phyloP scores from a whole-genome alignment of 345 rosid genomes.

The Dovyalis caffra region DNA sequence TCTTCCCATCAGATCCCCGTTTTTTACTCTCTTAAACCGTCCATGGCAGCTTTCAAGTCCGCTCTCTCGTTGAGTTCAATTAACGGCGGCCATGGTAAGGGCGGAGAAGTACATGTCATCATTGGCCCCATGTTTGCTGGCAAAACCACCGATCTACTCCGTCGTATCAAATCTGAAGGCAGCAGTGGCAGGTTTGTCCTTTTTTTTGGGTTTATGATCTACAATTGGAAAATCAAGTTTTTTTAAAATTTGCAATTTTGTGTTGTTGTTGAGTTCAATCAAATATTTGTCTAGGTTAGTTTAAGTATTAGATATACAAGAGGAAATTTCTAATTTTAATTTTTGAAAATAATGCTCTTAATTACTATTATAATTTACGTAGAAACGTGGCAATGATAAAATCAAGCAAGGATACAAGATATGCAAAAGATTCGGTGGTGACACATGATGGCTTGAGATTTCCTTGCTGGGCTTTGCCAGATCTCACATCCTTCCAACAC shows the following conservation, averaged over 20 bases:
- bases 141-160: slow-evolving; percentile 89
- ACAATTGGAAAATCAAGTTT: too few relatives aligned
- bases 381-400: slow-evolving; percentile 78
- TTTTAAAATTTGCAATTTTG: neutral
- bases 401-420: slow-evolving; percentile 75
- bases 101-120: slow-evolving; percentile 82
- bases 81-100: slow-evolving; percentile 7
- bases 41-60: slow-evolving; percentile 47
- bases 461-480: slow-evolving; percentile 78
- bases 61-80: slow-evolving; percentile 20
- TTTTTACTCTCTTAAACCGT: neutral
- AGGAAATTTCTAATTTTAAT: neutral
- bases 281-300: too few relatives aligned
- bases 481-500: slow-evolving; percentile 56
- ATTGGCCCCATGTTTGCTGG: slow-evolving; percentile 94
- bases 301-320: neutral
- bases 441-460: slow-evolving; percentile 78
- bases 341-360: neutral
- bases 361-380: neutral
- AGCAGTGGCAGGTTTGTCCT: slow-evolving; percentile 52
- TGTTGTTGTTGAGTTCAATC: neutral
- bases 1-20: neutral
- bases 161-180: slow-evolving; percentile 67
- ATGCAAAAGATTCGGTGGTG: slow-evolving; percentile 71
- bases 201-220: neutral